phyloP scores from a whole-genome alignment of 2,329 filamentous ascomycete genomes.

The Talaromyces sp. region DNA sequence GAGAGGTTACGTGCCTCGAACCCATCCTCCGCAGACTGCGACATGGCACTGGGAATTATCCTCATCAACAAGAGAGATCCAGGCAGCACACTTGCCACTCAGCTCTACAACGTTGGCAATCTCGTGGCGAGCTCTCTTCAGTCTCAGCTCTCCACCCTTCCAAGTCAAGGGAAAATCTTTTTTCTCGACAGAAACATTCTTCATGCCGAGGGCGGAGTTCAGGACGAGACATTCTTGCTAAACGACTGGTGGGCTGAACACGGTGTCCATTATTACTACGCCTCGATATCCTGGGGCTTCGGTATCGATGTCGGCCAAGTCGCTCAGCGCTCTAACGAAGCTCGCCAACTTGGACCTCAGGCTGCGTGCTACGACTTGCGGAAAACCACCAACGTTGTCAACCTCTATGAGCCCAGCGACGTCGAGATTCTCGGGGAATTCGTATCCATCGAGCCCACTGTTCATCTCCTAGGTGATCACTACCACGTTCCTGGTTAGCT shows the following conservation, averaged over 20 bases:
- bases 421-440: conserved; percentile 16
- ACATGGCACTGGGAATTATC: conserved; percentile 21
- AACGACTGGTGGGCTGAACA: conserved; percentile 23
- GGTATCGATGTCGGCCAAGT: not conserved
- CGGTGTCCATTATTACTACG: conserved; percentile 25
- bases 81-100: conserved; percentile 16
- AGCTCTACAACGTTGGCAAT: conserved; percentile 19
- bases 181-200: conserved; percentile 26
- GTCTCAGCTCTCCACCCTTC: not conserved
- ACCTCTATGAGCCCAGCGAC: conserved; percentile 24
- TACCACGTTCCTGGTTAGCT: not conserved
- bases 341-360: not conserved
- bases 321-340: not conserved
- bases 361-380: not conserved
- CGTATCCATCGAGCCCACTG: conserved; percentile 9
- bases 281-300: conserved; percentile 25
- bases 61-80: conserved; percentile 18
- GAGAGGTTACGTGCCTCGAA: conserved; percentile 16
- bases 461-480: conserved; percentile 10
- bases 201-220: conserved; percentile 9
- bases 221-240: conserved; percentile 18
- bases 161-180: conserved; percentile 24
- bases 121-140: conserved; percentile 12
- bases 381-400: conserved; percentile 14
- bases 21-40: conserved; percentile 14